Conservation (phyloP, 768 basidiomycete genomes). For the Chlorophyllum brunneum region DNA sequence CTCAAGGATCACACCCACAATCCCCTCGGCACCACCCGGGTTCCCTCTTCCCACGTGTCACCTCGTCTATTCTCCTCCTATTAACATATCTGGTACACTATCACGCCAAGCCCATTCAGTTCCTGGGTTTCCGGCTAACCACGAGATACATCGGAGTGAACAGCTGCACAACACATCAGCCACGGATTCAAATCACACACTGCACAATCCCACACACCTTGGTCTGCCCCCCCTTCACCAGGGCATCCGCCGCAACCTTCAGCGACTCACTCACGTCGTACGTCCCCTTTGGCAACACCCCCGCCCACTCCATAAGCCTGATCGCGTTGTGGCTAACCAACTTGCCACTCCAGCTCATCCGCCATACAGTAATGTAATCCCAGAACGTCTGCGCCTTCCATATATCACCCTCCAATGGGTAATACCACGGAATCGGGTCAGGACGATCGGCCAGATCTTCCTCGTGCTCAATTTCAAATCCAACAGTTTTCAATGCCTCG, state of each 20-base stretch:
- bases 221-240: conserved; percentile 81
- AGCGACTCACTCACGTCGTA: conserved; percentile 85
- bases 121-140: conserved; percentile 51
- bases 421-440: conserved; percentile 87
- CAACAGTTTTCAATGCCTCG: conserved; percentile 76
- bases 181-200: conserved; percentile 5
- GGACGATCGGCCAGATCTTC: conserved; percentile 90
- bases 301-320: conserved; percentile 70
- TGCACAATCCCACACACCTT: conserved; percentile 52
- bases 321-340: conserved; percentile 80
- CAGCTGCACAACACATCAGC: conserved; percentile 41
- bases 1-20: conserved; percentile 8
- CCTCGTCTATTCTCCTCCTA: conserved; percentile 6
- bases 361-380: conserved; percentile 87
- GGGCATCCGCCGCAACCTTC: conserved; percentile 72
- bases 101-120: conserved; percentile 26
- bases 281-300: conserved; percentile 90
- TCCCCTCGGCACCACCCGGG: conserved; percentile 11
- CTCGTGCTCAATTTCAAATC: conserved; percentile 84
- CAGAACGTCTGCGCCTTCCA: conserved; percentile 89
- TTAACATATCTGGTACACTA: conserved; percentile 14
- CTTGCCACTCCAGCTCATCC: conserved; percentile 86
- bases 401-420: conserved; percentile 93
- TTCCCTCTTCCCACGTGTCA: conserved; percentile 11
- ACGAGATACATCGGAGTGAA: conserved; percentile 88